These are phyloP conservation scores for Quercus lobata DNA, from an alignment of 331 rosid genomes.

Conservation along the genomic window DNA sequence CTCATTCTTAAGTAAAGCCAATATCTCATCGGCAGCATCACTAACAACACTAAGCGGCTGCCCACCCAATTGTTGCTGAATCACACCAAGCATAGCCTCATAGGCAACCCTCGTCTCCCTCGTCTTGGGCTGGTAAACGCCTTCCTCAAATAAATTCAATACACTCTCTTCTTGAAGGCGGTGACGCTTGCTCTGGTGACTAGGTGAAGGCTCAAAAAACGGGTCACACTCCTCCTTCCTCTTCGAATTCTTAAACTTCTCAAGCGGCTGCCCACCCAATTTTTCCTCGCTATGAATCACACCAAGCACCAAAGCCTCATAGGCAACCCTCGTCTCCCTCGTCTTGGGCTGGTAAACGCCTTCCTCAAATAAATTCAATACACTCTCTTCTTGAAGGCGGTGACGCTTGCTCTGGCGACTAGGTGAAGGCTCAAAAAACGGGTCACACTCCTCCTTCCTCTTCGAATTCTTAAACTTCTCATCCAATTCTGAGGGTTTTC, in stretches of 20 bases:
- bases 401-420: constrained; percentile 55
- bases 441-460: constrained; percentile 58
- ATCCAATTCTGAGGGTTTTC: constrained; percentile 69
- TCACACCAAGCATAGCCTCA: constrained; percentile 92
- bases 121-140: constrained; percentile 83
- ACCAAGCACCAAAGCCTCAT: constrained; percentile 91
- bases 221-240: constrained; percentile 60
- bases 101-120: constrained; percentile 93
- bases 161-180: constrained; percentile 80
- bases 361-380: constrained; percentile 65
- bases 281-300: constrained; percentile 88
- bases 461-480: constrained; percentile 65
- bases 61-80: constrained; percentile 85
- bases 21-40: constrained; percentile 76
- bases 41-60: constrained; percentile 75
- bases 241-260: constrained; percentile 60
- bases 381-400: constrained; percentile 74
- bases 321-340: constrained; percentile 88
- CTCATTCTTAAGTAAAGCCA: constrained; percentile 73
- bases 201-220: constrained; percentile 21
- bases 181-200: constrained; percentile 54
- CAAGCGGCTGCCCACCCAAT: constrained; percentile 84
- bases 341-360: constrained; percentile 89
- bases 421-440: constrained; percentile 25
- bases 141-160: constrained; percentile 66